These are phyloP conservation scores for Mycothermus thermophilus DNA, from an alignment of 495 filamentous ascomycete species.

Conservation along the genomic window DNA sequence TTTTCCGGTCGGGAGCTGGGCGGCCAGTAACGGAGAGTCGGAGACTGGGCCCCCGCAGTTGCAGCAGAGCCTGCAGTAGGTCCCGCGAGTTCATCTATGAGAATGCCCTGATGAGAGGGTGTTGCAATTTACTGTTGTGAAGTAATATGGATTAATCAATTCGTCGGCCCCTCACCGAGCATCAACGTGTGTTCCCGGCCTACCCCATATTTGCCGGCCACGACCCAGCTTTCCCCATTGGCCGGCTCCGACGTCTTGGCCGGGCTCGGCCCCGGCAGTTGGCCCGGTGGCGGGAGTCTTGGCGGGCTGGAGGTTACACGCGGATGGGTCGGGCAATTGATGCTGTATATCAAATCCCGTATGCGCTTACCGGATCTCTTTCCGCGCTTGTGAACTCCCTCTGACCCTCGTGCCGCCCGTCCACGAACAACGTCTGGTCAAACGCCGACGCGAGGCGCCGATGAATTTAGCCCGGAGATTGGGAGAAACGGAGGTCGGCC, in stretches of 20 bases:
- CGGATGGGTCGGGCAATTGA: neutral
- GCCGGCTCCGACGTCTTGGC: constrained; percentile 1
- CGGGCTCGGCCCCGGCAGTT: constrained; percentile 12
- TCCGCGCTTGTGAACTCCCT: neutral
- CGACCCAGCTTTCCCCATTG: constrained; percentile 5
- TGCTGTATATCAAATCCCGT: constrained; percentile 3
- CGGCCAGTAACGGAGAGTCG: constrained; percentile 7
- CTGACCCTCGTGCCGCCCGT: neutral
- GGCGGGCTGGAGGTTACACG: neutral
- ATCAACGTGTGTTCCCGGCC: neutral
- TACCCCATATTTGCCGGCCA: constrained; percentile 1
- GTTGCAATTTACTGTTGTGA: constrained; percentile 9
- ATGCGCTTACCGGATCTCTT: constrained; percentile 5
- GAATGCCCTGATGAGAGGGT: constrained; percentile 1
- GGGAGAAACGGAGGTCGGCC: constrained; percentile 8
- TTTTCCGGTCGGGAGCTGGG: constrained; percentile 11
- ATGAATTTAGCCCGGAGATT: constrained; percentile 17
- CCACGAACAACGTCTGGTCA: neutral
- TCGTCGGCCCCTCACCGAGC: constrained; percentile 11
- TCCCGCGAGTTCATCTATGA: constrained; percentile 4
- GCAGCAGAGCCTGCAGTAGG: constrained; percentile 4
- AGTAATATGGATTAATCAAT: constrained; percentile 3
- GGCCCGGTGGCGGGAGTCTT: neutral
- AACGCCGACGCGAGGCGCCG: constrained; percentile 1
- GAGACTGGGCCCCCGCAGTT: constrained; percentile 12